Conservation (phyloP, 768 basidiomycete genomes). For the Hypholoma sublateritium region DNA sequence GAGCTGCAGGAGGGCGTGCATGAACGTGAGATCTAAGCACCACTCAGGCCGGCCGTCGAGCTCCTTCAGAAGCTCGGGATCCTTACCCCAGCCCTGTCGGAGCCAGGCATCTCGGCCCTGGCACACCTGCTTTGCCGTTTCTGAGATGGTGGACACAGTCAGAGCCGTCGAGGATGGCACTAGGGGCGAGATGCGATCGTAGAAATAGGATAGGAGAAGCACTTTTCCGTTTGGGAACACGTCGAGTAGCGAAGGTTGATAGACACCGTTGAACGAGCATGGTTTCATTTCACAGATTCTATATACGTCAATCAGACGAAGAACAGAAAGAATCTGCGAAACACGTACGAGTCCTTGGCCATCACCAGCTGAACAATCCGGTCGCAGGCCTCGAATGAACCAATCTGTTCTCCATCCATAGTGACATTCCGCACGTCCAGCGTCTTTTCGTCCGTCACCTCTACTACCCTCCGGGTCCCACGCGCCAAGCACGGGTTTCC, state of each 20-base stretch:
- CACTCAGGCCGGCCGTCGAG: constrained; percentile 86
- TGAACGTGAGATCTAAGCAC: constrained; percentile 95
- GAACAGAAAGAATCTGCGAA: not conserved
- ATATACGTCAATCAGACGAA: not conserved
- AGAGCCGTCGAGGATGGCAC: constrained; percentile 36
- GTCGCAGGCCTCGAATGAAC: constrained; percentile 84
- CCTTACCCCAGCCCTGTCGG: constrained; percentile 38
- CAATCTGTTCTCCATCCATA: constrained; percentile 83
- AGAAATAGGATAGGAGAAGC: constrained; percentile 96
- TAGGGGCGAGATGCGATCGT: constrained; percentile 88
- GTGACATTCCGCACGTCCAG: constrained; percentile 58
- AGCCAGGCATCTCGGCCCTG: constrained; percentile 63
- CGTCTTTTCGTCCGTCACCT: constrained; percentile 51
- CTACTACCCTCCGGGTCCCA: constrained; percentile 61
- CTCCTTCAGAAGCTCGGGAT: constrained; percentile 49
- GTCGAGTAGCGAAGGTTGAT: constrained; percentile 90
- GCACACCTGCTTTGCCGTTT: constrained; percentile 73
- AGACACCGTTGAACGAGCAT: constrained; percentile 96
- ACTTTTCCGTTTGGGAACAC: constrained; percentile 85
- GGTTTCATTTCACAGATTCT: constrained; percentile 90
- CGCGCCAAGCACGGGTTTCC: constrained; percentile 83
- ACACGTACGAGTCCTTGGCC: constrained; percentile 88
- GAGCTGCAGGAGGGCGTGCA: constrained; percentile 82
- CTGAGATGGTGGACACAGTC: constrained; percentile 57
- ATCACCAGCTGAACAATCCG: constrained; percentile 83